Evolutionary conservation across 805 yeast genomes (phyloP), one percentile per base, ranked within the genome.

Genomic region (Zygoascus flipseniorum): DNA sequence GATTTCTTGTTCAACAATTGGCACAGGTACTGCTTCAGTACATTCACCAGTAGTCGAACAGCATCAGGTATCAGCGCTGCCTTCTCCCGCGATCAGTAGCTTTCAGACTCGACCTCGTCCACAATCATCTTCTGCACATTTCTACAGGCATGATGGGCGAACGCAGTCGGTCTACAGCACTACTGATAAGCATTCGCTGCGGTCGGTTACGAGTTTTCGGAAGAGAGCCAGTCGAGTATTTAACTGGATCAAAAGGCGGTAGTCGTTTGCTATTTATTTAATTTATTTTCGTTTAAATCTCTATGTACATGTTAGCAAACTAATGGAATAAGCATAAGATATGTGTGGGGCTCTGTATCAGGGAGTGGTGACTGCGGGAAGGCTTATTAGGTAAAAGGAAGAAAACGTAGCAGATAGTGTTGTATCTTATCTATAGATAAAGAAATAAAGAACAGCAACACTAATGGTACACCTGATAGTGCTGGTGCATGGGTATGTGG

Each of bases 401-500:
- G 28, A 6, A 23, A 23, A 23, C 6, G 28, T 23, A 3, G 28
- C 28, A 23, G 28, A 23, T 23, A 23, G 28, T 23, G 28, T 23
- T 23, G 28, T 23, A 23, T 23, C 28, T 23, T 23, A 23, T 23
- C 28, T 23, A 23, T 23, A 23, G 28, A 23, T 23, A 23, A 23
- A 23, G 39, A 35, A 13, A 35, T 35, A 11, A 13, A 35, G 16
- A 35, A 35, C 39, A 5, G 8, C 39, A 35, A 35, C 39, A 26
- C 10, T 4, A 11, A 46, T 46, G 31, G 71, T 72, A 60, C 89
- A 84, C 65, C 72, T 84, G 35, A 77, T 84, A 9, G 77, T 83
- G 13, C 71, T 85, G 43, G 84, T 83, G 42, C 86, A 81, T 65
- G 83, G 83, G 71, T 72, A 68, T 57, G 72, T 70, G 52, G 56